Conservation (phyloP, 345 rosid species). For the Salix udensis region DNA sequence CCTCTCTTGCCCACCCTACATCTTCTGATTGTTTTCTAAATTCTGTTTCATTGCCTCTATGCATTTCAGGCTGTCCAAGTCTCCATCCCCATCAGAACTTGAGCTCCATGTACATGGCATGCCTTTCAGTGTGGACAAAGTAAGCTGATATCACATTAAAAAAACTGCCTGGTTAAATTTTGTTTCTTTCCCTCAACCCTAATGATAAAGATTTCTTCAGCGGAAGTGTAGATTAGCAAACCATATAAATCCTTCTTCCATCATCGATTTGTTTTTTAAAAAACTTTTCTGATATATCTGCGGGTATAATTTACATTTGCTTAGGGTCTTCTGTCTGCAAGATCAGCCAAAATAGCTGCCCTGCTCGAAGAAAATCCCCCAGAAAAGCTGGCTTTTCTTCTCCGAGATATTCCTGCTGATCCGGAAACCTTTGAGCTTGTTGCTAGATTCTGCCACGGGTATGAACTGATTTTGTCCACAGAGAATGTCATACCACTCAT, state of each 20-base stretch:
- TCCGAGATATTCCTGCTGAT: slow-evolving; percentile 51
- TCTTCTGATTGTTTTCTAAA: not conserved
- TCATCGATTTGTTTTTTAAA: not conserved
- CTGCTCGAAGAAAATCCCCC: slow-evolving; percentile 35
- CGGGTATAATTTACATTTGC: not conserved
- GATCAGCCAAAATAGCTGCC: slow-evolving; percentile 55
- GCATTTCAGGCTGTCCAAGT: slow-evolving; percentile 36
- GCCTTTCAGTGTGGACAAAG: slow-evolving; percentile 43
- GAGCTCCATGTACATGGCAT: slow-evolving; percentile 31
- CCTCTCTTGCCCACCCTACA: not conserved
- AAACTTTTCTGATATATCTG: not conserved
- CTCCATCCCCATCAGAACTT: slow-evolving; percentile 31
- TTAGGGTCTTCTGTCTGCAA: slow-evolving; percentile 59
- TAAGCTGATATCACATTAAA: slow-evolving; percentile 20
- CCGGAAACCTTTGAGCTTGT: slow-evolving; percentile 56
- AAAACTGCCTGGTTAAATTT: too few species aligned
- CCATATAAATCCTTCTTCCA: too few species aligned
- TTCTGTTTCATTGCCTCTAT: not conserved
- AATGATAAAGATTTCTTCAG: too few species aligned
- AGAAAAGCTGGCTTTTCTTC: slow-evolving; percentile 30
- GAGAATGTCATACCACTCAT: slow-evolving; percentile 59
- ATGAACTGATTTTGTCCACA: slow-evolving; percentile 36
- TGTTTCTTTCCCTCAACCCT: not conserved
- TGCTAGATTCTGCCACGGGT: slow-evolving; percentile 66
- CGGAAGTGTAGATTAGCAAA: too few species aligned